Percentiles rank a stretch among this genome's conserved stretches.
These are phyloP conservation scores for Botrytis byssoidea DNA, from an alignment of 2,329 filamentous ascomycete species.

Conservation along the genomic window DNA sequence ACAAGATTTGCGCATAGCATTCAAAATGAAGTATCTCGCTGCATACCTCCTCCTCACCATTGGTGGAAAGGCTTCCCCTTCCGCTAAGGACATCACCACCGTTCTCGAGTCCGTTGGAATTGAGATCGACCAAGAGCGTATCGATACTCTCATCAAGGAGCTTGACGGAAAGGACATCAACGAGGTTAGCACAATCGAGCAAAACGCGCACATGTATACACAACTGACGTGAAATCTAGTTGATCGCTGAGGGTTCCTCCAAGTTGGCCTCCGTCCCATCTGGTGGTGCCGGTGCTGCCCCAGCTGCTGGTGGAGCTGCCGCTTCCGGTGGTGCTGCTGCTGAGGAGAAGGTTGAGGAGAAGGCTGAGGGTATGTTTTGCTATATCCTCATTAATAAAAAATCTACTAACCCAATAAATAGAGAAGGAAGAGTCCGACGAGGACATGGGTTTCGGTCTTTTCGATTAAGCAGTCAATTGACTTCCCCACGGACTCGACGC, in stretches of 20 bases:
- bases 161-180: conserved; percentile 90
- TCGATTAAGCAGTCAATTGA: conserved; percentile 58
- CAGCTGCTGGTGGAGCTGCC: conserved; percentile 65
- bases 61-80: conserved; percentile 87
- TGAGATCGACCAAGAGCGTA: conserved; percentile 85
- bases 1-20: conserved; percentile 41
- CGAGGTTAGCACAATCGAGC: conserved; percentile 59
- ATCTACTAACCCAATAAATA: conserved; percentile 38
- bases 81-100: conserved; percentile 78
- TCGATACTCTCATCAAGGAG: conserved; percentile 84
- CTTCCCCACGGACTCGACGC: conserved; percentile 28
- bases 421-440: conserved; percentile 71
- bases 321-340: conserved; percentile 64
- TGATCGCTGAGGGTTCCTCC: conserved; percentile 83
- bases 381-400: conserved; percentile 32
- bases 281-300: conserved; percentile 74
- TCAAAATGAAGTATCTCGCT: conserved; percentile 99
- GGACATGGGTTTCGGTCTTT: conserved; percentile 75
- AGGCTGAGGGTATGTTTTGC: conserved; percentile 74
- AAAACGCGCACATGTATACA: conserved; percentile 33
- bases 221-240: conserved; percentile 51
- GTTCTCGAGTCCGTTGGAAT: conserved; percentile 94
- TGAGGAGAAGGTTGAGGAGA: conserved; percentile 64
- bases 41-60: conserved; percentile 97
- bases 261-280: conserved; percentile 98